Conservation (phyloP, 2,329 filamentous ascomycete genomes). For the Beauveria brongniartii region DNA sequence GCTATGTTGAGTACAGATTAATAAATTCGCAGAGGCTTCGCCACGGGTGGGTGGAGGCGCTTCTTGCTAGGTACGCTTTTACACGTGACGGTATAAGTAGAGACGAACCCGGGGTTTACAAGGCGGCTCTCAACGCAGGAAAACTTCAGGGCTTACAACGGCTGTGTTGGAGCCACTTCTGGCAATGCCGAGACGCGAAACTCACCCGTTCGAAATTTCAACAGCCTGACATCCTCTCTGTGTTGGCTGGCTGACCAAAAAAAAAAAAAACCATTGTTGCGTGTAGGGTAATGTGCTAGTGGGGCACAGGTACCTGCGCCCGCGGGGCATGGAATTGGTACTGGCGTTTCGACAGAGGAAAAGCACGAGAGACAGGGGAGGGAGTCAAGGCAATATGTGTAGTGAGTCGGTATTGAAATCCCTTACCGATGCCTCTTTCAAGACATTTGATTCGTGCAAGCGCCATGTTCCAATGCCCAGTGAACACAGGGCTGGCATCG, state of each 20-base stretch:
- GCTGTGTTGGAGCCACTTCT: too few relatives aligned
- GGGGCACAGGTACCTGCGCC: too few relatives aligned
- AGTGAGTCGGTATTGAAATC: too few relatives aligned
- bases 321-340: too few relatives aligned
- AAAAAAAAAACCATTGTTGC: not conserved
- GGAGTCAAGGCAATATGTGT: too few relatives aligned
- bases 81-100: not conserved
- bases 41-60: not conserved
- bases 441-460: not conserved
- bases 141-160: too few relatives aligned
- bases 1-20: not conserved
- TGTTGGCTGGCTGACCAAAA: not conserved
- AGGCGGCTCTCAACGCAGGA: too few relatives aligned
- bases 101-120: too few relatives aligned
- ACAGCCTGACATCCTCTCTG: not conserved
- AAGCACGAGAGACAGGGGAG: too few relatives aligned
- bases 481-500: not conserved
- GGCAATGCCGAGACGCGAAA: too few relatives aligned
- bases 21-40: not conserved
- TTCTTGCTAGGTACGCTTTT: not conserved
- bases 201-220: not conserved
- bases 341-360: too few relatives aligned
- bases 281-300: not conserved
- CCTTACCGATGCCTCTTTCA: too few relatives aligned
- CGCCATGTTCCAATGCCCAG: not conserved